phyloP scores from a whole-genome alignment of 148 eudicot genomes.

The Rhododendron ferrugineum region DNA sequence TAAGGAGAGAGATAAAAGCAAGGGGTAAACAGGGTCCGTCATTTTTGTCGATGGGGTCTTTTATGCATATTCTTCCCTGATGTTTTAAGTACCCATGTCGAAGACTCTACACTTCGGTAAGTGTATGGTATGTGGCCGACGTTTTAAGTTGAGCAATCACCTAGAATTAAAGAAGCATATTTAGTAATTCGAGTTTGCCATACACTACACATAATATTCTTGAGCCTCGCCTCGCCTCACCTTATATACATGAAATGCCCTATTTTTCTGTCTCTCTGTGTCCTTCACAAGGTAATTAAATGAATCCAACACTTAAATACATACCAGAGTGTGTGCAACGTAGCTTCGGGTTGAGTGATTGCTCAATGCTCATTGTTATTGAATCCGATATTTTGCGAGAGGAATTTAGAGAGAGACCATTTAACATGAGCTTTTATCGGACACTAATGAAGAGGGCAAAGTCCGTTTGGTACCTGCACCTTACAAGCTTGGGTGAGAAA shows the following conservation, averaged over 20 bases:
- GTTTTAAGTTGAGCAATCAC: not conserved
- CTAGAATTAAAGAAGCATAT: not conserved
- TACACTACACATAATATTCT: not conserved
- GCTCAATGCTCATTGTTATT: not conserved
- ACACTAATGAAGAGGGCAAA: not conserved
- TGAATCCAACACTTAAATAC: not conserved
- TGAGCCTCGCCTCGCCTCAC: not conserved
- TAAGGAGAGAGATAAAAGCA: not conserved
- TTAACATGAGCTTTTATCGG: not conserved
- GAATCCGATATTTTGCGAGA: not conserved
- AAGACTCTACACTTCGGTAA: not conserved
- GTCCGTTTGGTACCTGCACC: not conserved
- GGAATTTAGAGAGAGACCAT: not conserved
- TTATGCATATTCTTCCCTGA: not conserved
- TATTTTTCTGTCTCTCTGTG: not conserved
- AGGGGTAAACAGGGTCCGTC: not conserved
- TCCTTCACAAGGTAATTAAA: not conserved
- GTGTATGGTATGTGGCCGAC: not conserved
- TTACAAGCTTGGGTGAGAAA: not conserved
- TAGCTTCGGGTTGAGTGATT: not conserved
- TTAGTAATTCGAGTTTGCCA: not conserved
- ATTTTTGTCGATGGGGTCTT: not conserved
- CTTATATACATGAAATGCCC: not conserved
- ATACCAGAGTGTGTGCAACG: not conserved
- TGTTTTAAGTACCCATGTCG: not conserved